Base-by-base conservation (phyloP, 768 basidiomycete genomes). In the Tylopilus cervinicoccineus region DNA sequence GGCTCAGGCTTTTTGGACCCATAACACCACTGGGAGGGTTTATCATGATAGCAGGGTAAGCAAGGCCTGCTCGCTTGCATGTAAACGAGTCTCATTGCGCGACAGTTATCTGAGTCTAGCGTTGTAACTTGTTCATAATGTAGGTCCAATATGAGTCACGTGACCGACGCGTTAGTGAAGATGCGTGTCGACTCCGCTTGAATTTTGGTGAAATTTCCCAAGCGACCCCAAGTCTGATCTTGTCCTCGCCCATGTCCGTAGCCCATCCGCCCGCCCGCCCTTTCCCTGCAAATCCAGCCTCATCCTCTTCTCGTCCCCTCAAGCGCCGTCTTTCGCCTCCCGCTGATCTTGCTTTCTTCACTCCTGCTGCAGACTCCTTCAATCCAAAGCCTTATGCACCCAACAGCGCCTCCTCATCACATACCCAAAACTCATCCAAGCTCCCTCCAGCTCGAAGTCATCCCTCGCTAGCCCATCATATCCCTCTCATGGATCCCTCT, bases 11-110 rank as follows among this genome's bases (percentile, higher is more conserved):
- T 50, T 54, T 86, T 20, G 86, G 84, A 0, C 84, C 83, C 8
- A 66, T 84, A 42, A 88, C 85, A 24, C 86, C 86, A 0, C 55
- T 87, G 8, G 86, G 84, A 2, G 86, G 79, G 4, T 47, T 75
- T 17, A 43, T 79, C 1, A 80, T 84, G 80, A 84, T 86, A 56
- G 78, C 79, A 27, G 86, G 86, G 84, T 86, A 58, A 69, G 80
- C 52, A 22, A 31, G 29, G 40, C 42, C 28, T 28, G 37, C 8
- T 42, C 22, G n/a, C 43, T 12, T 43, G 34, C 16, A 27, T 38
- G 23, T 2, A 39, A 24, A 32, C 43, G 29, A 48, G 38, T 42
- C 54, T 53, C 42, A 59, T 28, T 24, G 12, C 5, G 23, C 12
- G 24, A 52, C 52, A 82, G 83, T 51, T 84, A 83, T 56, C 49